Conservation (phyloP, 345 rosid genomes). For the Hypericum androsaemum region DNA sequence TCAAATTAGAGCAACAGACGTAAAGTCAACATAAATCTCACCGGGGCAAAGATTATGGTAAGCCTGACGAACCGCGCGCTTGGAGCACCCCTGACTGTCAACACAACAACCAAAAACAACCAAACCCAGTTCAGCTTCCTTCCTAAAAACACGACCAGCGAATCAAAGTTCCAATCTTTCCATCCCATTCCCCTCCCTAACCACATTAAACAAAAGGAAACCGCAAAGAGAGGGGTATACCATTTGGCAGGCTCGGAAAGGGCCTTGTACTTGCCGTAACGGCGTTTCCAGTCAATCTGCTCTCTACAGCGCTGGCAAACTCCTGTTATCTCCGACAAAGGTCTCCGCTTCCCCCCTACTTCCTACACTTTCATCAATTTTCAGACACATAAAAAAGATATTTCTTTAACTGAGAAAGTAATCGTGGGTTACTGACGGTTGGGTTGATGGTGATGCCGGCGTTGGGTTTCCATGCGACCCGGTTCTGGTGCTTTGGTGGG, state of each 20-base stretch:
- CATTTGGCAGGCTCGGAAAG: slow-evolving; percentile 80
- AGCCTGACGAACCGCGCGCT: slow-evolving; percentile 92
- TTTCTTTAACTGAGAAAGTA: too few species aligned
- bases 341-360: slow-evolving; percentile 24
- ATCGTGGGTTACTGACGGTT: slow-evolving; percentile 29
- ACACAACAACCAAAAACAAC: not conserved
- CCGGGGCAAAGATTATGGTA: slow-evolving; percentile 87
- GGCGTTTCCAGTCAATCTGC: slow-evolving; percentile 94
- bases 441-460: slow-evolving; percentile 83
- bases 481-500: slow-evolving; percentile 83
- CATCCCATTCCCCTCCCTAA: not conserved
- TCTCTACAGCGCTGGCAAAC: slow-evolving; percentile 79
- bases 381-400: too few species aligned
- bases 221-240: slow-evolving; percentile 17
- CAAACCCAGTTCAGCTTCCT: not conserved
- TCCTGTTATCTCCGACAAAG: slow-evolving; percentile 71
- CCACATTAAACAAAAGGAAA: not conserved
- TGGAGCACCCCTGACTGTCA: slow-evolving; percentile 48
- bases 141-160: not conserved
- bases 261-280: slow-evolving; percentile 79
- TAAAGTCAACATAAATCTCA: slow-evolving; percentile 16
- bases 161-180: not conserved
- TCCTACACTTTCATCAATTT: too few species aligned
- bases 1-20: too few species aligned
- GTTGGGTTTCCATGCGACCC: slow-evolving; percentile 80